phyloP scores from a whole-genome alignment of 768 basidiomycete species.

The Austroboletus eburneus region DNA sequence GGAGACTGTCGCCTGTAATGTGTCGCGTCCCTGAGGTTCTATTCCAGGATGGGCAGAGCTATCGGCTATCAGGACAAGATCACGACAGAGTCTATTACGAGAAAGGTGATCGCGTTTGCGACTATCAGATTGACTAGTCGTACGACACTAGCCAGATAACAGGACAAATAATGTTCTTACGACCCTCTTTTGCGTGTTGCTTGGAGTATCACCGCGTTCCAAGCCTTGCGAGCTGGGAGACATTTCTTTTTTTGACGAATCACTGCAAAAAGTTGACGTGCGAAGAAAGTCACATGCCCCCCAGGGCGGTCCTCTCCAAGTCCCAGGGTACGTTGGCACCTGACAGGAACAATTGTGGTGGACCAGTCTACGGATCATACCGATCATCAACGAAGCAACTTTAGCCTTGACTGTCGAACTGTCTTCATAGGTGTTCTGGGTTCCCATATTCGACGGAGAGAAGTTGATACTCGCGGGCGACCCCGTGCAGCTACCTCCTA shows the following conservation, averaged over 20 bases:
- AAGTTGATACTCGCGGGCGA: conserved; percentile 92
- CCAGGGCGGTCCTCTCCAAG: conserved; percentile 72
- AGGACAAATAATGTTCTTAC: conserved; percentile 43
- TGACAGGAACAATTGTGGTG: background rate
- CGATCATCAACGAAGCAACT: conserved; percentile 94
- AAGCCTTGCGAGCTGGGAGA: conserved; percentile 33
- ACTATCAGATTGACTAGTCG: background rate
- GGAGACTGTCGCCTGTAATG: background rate
- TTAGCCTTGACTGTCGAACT: conserved; percentile 63
- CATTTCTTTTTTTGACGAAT: conserved; percentile 67
- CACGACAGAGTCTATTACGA: conserved; percentile 24
- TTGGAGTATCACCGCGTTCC: conserved; percentile 58
- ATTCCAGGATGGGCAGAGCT: conserved; percentile 78
- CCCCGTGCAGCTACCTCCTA: conserved; percentile 94
- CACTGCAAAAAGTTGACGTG: conserved; percentile 80
- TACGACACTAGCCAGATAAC: conserved; percentile 31
- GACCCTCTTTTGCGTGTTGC: conserved; percentile 60
- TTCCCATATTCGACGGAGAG: conserved; percentile 89
- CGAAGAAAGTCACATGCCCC: conserved; percentile 82
- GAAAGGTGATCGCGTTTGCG: conserved; percentile 14
- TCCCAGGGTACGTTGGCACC: conserved; percentile 54
- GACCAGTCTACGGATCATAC: conserved; percentile 51
- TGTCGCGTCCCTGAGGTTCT: background rate
- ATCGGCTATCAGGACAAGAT: conserved; percentile 61
- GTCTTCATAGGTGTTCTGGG: conserved; percentile 59